Conservation (phyloP, 768 basidiomycete genomes). For the Hypsizygus marmoreus region DNA sequence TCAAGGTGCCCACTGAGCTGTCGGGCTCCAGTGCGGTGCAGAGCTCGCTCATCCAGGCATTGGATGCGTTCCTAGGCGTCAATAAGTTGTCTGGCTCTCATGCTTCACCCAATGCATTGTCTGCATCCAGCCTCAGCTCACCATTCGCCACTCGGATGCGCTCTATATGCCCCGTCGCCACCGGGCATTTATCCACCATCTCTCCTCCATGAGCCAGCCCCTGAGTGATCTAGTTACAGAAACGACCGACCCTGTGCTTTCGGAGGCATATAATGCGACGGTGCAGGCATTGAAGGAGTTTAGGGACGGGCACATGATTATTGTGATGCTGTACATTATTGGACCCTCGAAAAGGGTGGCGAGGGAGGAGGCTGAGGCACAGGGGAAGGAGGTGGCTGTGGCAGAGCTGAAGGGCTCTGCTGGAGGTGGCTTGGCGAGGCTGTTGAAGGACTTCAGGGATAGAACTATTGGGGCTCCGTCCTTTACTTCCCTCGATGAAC, state of each 20-base stretch:
- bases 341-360: conserved; percentile 5
- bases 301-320: conserved; percentile 10
- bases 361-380: conserved; percentile 9
- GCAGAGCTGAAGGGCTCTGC: conserved; percentile 10
- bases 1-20: no score
- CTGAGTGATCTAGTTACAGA: conserved; percentile 1
- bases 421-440: conserved; percentile 7
- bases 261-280: conserved; percentile 4
- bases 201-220: background rate
- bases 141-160: conserved; percentile 9
- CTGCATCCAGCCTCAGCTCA: conserved; percentile 3
- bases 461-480: no score
- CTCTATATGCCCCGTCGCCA: conserved; percentile 3
- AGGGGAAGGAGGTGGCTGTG: background rate
- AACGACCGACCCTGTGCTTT: background rate
- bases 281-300: conserved; percentile 8
- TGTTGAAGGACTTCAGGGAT: conserved; percentile 11
- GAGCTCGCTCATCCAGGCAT: no score
- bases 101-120: no score
- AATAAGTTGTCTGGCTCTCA: no score
- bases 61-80: no score
- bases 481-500: no score
- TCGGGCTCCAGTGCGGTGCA: no score
- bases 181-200: background rate
- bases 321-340: conserved; percentile 8